A percentile compares a stretch with the other conserved stretches of the same genome.
phyloP scores from a whole-genome alignment of 768 basidiomycete species.

The Tulasnella sp. region DNA sequence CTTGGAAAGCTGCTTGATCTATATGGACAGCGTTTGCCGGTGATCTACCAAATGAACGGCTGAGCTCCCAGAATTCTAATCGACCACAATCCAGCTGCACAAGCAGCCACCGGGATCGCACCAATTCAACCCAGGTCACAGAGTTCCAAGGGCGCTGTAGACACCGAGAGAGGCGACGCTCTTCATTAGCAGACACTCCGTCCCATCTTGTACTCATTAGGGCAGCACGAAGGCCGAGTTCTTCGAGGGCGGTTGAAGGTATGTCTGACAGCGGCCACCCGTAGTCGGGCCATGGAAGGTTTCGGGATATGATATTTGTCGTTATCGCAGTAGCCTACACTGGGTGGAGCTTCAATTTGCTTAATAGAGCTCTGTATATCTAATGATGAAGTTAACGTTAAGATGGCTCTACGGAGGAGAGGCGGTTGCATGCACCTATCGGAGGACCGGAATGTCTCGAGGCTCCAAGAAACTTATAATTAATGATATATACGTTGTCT shows the following conservation, averaged over 20 bases:
- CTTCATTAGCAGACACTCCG: too few species aligned
- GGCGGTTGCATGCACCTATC: too few species aligned
- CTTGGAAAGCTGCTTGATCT: too few species aligned
- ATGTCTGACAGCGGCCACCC: background rate
- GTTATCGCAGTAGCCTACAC: background rate
- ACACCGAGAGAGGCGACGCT: background rate
- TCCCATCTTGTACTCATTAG: background rate
- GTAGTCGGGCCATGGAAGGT: background rate
- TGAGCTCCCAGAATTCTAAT: background rate
- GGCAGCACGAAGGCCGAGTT: background rate
- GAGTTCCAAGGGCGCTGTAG: background rate
- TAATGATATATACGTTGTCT: too few species aligned
- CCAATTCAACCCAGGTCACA: background rate
- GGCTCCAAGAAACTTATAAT: too few species aligned
- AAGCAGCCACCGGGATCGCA: background rate
- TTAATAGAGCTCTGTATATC: too few species aligned
- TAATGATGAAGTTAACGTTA: too few species aligned
- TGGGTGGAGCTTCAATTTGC: too few species aligned
- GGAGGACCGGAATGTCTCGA: too few species aligned
- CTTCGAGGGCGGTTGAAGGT: background rate
- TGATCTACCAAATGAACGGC: background rate
- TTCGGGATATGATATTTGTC: background rate
- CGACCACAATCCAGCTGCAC: background rate
- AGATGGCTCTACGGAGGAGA: too few species aligned
- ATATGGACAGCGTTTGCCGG: background rate